phyloP scores from a whole-genome alignment of 1,139 yeast species.

The Candida labiduridarum region DNA sequence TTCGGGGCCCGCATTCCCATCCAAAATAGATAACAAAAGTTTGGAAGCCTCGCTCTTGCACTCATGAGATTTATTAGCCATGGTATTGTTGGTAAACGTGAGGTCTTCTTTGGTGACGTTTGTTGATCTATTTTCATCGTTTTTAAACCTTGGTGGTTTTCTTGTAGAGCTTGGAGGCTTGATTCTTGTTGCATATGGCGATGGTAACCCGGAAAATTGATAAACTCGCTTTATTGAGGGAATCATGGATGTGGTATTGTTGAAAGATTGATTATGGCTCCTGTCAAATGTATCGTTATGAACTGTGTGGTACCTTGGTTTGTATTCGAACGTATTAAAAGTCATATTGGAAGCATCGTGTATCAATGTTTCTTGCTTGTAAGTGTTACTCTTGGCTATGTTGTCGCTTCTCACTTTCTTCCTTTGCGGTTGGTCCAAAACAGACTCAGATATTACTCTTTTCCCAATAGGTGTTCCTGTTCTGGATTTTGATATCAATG shows the following conservation, averaged over 20 bases:
- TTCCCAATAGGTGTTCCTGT: conserved; percentile 12
- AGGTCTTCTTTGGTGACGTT: not conserved
- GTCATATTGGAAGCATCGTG: conserved; percentile 15
- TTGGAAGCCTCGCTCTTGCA: conserved; percentile 64
- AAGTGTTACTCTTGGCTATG: conserved; percentile 4
- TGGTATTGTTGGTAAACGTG: not conserved
- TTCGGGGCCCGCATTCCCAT: conserved; percentile 29
- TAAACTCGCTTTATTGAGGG: conserved; percentile 54
- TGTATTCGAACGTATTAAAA: conserved; percentile 43
- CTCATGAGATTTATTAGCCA: conserved; percentile 9
- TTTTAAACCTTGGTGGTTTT: conserved; percentile 15
- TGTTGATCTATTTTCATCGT: conserved; percentile 8
- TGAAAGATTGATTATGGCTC: conserved; percentile 20
- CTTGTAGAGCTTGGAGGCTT: conserved; percentile 26
- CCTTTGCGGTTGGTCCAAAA: conserved; percentile 8
- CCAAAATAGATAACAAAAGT: conserved; percentile 63
- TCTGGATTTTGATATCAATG: conserved; percentile 44
- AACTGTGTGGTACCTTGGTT: conserved; percentile 38
- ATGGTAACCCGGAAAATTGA: conserved; percentile 64
- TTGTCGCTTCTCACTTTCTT: conserved; percentile 3
- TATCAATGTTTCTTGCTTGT: conserved; percentile 13
- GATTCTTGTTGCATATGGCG: conserved; percentile 62
- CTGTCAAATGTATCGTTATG: conserved; percentile 28
- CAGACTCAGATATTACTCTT: conserved; percentile 4
- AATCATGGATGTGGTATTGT: conserved; percentile 17